These are phyloP conservation scores for Aspergillus diversus DNA, from an alignment of 495 filamentous ascomycete species.

Conservation along the genomic window DNA sequence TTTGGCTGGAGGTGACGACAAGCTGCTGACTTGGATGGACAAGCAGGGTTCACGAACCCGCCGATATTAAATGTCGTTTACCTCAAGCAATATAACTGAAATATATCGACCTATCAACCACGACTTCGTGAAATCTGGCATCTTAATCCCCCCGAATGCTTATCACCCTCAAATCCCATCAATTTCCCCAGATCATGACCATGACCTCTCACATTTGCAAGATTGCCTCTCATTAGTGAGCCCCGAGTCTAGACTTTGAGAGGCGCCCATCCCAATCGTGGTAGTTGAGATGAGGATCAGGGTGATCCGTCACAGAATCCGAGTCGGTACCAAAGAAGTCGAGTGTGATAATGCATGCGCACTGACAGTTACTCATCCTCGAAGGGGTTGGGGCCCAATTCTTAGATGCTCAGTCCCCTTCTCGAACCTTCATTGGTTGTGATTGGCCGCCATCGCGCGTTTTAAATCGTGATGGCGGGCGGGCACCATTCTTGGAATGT, in stretches of 20 bases:
- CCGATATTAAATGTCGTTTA: too few species aligned
- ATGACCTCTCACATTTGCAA: not conserved
- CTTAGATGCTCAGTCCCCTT: not conserved
- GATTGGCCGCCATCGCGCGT: not conserved
- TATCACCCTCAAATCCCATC: not conserved
- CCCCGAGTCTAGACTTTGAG: not conserved
- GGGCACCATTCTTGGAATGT: not conserved
- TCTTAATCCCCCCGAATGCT: not conserved
- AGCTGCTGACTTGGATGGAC: not conserved
- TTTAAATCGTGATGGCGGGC: not conserved
- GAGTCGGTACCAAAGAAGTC: not conserved
- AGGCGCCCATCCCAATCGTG: not conserved
- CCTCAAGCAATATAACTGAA: too few species aligned
- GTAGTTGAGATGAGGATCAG: not conserved
- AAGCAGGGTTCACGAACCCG: too few species aligned
- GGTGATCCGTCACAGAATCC: not conserved
- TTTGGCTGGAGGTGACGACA: not conserved
- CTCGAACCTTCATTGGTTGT: not conserved
- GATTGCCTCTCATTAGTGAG: not conserved
- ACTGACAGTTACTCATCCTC: not conserved
- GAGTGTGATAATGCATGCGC: not conserved
- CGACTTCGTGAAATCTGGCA: not conserved
- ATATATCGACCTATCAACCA: not conserved
- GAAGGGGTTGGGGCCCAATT: not conserved
- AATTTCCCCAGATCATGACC: not conserved